These are phyloP conservation scores for Rhodofomes roseus DNA, from an alignment of 1,284 basidiomycete genomes.

Conservation along the genomic window DNA sequence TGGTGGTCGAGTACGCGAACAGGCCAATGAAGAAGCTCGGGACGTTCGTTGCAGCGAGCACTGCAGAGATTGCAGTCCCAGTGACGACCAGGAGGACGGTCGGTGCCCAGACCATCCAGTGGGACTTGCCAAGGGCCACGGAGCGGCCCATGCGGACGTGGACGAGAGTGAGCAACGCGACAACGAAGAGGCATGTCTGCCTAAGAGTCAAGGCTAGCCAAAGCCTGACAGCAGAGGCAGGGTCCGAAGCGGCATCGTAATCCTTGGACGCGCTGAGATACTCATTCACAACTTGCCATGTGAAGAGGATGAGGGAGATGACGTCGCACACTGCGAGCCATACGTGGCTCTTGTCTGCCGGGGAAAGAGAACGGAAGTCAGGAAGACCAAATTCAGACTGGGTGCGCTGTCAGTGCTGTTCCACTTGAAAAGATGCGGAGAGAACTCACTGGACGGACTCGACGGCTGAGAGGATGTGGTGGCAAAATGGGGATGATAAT, in stretches of 20 bases:
- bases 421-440: slow-evolving; percentile 9
- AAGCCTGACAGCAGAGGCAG: slow-evolving; percentile 49
- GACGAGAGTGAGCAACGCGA: slow-evolving; percentile 56
- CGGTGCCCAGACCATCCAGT: slow-evolving; percentile 70
- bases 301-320: slow-evolving; percentile 52
- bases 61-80: slow-evolving; percentile 55
- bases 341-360: slow-evolving; percentile 63
- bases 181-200: slow-evolving; percentile 60
- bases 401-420: slow-evolving; percentile 14
- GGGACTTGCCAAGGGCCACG: slow-evolving; percentile 57
- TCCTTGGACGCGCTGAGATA: slow-evolving; percentile 42
- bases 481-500: slow-evolving; percentile 69
- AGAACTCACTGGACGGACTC: slow-evolving; percentile 58
- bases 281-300: slow-evolving; percentile 61
- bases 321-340: slow-evolving; percentile 68
- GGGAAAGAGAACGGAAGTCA: slow-evolving; percentile 58
- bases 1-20: slow-evolving; percentile 48
- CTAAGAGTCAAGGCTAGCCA: slow-evolving; percentile 62
- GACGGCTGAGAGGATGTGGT: slow-evolving; percentile 63
- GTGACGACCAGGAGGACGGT: slow-evolving; percentile 47
- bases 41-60: slow-evolving; percentile 51
- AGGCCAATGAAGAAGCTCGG: slow-evolving; percentile 58
- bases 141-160: slow-evolving; percentile 67
- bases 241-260: slow-evolving; percentile 40
- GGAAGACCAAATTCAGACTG: slow-evolving; percentile 71